Percentiles rank a stretch among this genome's conserved stretches.
These are phyloP conservation scores for Aspergillus latus DNA, from an alignment of 2,329 filamentous ascomycete genomes.

Conservation along the genomic window DNA sequence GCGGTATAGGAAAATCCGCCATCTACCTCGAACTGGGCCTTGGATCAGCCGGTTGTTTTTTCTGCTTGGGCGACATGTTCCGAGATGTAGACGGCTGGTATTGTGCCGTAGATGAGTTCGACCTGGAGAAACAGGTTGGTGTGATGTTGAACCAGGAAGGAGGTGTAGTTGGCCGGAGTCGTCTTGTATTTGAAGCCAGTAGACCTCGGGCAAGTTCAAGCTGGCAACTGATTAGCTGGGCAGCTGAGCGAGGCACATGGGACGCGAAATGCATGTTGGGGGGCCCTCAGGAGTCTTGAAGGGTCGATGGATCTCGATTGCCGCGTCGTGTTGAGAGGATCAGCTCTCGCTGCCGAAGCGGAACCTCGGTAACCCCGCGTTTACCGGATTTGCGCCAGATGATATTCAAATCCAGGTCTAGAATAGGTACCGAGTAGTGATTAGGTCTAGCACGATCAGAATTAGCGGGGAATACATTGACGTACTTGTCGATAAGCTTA, in stretches of 20 bases:
- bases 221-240: conserved; percentile 15
- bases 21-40: conserved; percentile 64
- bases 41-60: conserved; percentile 48
- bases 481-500: background rate
- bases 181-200: conserved; percentile 9
- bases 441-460: background rate
- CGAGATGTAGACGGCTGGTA: conserved; percentile 5
- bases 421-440: background rate
- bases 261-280: conserved; percentile 11
- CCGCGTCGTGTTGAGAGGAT: background rate
- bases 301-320: background rate
- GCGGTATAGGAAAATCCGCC: background rate
- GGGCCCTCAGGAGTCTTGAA: background rate
- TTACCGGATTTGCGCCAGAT: background rate
- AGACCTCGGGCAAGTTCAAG: conserved; percentile 14
- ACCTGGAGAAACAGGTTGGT: conserved; percentile 6
- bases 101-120: conserved; percentile 17
- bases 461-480: background rate
- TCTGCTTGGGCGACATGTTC: conserved; percentile 28
- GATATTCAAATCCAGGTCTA: background rate
- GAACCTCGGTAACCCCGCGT: conserved; percentile 21
- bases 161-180: background rate
- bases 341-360: background rate
- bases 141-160: background rate
- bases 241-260: conserved; percentile 10